Base-by-base conservation (phyloP, 2,329 filamentous ascomycete species). In the Xylaria sp. region DNA sequence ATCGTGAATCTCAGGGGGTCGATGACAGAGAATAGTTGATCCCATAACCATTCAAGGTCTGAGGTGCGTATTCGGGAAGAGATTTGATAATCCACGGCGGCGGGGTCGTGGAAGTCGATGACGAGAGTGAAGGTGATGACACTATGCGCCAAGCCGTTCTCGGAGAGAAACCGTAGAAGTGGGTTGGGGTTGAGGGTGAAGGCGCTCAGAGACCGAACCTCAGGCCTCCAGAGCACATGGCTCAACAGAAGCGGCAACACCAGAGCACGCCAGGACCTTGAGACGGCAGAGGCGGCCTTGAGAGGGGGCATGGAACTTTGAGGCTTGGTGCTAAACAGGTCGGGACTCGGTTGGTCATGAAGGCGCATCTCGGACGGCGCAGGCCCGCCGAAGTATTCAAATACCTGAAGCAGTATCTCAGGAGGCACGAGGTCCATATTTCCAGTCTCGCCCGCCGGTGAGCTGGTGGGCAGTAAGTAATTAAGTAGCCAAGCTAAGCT, bases 351-450 rank as follows among this genome's bases (percentile, higher is more conserved):
- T 71, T 85, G 83, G 61, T 87, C 81, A 64, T 85, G 82, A 25
- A 90, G 78, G 18, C 81, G 81, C 48, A 73, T 75, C 52, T 83
- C 78, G 0, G 89, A 88, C 13, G 86, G 85, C 10, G 86, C 82
- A 2, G 82, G 76, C 0, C 74, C 74, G 72, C 86, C 84, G 56
- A 92, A 81, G 73, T 84, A 85, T n/a, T 78, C 79, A 73, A 92
- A 82, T 71, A 92, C 85, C 2, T 86, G 82, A 62, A 85, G 77
- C 25, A 91, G 79, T 55, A 92, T 80, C 79, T 92, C 90, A 70
- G 86, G 88, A 1, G 90, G 90, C 23, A 92, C 83, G 31, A 74
- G 63, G 31, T 80, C 70, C 75, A 82, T 77, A 4, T 25, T 62
- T 55, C 4, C 8, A 1, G 39, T 52, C 20, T 58, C 15, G 10